phyloP scores from a whole-genome alignment of 345 rosid genomes.

The Eucalyptus leucophloia region DNA sequence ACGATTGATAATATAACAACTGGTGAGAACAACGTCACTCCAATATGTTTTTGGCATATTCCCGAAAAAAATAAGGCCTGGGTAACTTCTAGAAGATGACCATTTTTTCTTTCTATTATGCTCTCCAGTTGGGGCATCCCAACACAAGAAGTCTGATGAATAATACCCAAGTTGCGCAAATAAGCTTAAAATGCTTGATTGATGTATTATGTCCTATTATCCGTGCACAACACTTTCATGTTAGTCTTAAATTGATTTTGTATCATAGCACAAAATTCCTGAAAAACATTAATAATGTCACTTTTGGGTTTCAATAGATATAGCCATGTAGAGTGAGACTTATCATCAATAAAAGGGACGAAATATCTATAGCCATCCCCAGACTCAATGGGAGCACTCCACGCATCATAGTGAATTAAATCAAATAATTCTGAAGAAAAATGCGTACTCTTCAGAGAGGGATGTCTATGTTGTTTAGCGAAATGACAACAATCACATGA shows the following conservation, averaged over 20 bases:
- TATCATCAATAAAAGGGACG: background rate
- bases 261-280: background rate
- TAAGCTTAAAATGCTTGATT: background rate
- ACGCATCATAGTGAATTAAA: background rate
- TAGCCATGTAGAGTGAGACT: background rate
- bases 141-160: background rate
- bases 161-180: background rate
- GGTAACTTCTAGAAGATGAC: background rate
- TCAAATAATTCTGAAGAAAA: no score
- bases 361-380: background rate
- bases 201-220: background rate
- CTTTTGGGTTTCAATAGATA: background rate
- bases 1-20: background rate
- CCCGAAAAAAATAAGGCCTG: background rate
- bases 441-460: no score
- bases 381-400: background rate
- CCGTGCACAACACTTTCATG: background rate
- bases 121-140: background rate
- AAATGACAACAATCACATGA: no score
- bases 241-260: background rate
- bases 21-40: fast-evolving
- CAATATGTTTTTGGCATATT: background rate
- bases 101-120: background rate
- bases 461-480: no score
- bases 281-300: background rate